Evolutionary conservation across 2,329 filamentous ascomycete species (phyloP), one percentile per base, ranked within the genome.

Genomic region (Hortaea sp.): DNA sequence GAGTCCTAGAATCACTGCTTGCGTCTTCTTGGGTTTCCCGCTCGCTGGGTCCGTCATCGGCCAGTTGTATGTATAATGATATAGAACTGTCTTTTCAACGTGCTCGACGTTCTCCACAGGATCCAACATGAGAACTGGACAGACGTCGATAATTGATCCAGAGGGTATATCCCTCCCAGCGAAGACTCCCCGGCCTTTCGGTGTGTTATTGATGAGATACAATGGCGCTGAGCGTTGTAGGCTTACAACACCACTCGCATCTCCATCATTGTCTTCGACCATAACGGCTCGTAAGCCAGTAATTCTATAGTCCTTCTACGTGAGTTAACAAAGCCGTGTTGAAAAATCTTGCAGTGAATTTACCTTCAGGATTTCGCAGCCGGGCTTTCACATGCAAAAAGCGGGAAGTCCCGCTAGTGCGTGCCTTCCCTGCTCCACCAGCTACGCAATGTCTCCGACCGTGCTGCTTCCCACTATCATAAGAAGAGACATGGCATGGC

Each of bases 21-120:
- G 75, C 0, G 69, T 69, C 31, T 59, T 67, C 28, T 58, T 57
- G 47, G 41, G 39, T 29, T 49, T 38, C 9, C 32, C 29, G 38
- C 34, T 6, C 7, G 45, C 32, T 20, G 10, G 42, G 12, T 29
- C 28, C 46, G 12, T 34, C 43, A 28, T 43, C 9, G 67, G 68
- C 71, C 71, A 74, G 53, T 74, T 73, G 52, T 78, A 78, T 29
- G 74, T 78, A 53, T 79, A 79, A 56, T 78, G 71, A 56, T 71
- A 73, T 4, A 79, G 58, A 1, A 65, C 63, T 0, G 75, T 77
- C 29, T 75, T 67, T 44, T 66, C 64, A 46, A 77, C 67, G 54
- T 77, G 66, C 9, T 66, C 52, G 45, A 66, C 63, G 51, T 74
- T 76, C 52, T 78, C 74, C 39, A 63, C 54, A 1, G 66, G 54